Evolutionary conservation across 495 filamentous ascomycete genomes (phyloP).

Genomic region (Evansstolkia leycettana): DNA sequence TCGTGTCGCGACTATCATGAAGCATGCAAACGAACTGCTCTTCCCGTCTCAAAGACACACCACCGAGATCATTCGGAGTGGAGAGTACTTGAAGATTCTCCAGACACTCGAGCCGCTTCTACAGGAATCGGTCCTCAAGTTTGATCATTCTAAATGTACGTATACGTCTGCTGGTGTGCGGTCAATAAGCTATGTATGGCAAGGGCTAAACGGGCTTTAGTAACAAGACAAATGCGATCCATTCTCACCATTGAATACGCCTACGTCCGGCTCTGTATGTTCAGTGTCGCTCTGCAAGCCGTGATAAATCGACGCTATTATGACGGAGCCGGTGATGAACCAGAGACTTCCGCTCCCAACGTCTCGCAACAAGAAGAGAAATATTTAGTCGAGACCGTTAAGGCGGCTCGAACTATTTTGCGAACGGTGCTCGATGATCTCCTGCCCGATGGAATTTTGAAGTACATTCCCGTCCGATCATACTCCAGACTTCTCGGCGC

Average conservation of each 20-base stretch:
- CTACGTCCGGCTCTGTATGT: constrained; percentile 61
- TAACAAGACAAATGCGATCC: constrained; percentile 55
- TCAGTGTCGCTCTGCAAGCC: constrained; percentile 68
- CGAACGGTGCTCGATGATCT: constrained; percentile 60
- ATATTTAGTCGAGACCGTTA: constrained; percentile 63
- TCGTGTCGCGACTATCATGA: constrained; percentile 64
- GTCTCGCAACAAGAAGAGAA: constrained; percentile 32
- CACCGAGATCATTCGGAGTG: constrained; percentile 59
- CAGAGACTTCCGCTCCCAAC: constrained; percentile 21
- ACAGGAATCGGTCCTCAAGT: constrained; percentile 50
- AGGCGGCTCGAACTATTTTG: constrained; percentile 67
- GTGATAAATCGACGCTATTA: constrained; percentile 70
- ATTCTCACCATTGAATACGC: constrained; percentile 70
- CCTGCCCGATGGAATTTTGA: constrained; percentile 57
- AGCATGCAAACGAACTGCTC: constrained; percentile 55
- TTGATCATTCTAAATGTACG: too few relatives aligned
- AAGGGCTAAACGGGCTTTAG: constrained; percentile 8
- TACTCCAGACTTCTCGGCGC: constrained; percentile 76
- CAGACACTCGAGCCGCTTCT: constrained; percentile 55
- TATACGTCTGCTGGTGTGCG: too few relatives aligned
- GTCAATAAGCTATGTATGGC: too few relatives aligned
- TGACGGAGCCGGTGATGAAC: too few relatives aligned
- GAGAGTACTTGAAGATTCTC: constrained; percentile 54
- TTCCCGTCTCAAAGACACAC: constrained; percentile 62
- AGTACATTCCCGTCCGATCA: constrained; percentile 69